Conservation (phyloP, 2,329 filamentous ascomycete genomes). For the Cladosporium sp. region DNA sequence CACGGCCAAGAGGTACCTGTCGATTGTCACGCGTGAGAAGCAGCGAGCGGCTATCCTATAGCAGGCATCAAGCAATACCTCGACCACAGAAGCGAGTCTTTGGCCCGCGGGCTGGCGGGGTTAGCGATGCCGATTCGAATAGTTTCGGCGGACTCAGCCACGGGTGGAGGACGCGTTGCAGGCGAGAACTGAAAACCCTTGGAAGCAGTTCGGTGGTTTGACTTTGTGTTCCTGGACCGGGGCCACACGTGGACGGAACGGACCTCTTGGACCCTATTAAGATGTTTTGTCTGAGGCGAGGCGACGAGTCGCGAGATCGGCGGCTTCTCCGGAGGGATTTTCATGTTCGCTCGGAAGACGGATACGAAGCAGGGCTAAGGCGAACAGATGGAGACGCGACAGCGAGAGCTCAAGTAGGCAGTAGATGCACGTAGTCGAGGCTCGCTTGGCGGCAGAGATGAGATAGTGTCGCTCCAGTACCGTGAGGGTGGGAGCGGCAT, state of each 20-base stretch:
- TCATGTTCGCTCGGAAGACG: conserved; percentile 5
- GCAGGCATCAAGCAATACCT: conserved; percentile 9
- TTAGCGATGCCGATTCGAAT: neutral
- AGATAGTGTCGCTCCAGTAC: conserved; percentile 6
- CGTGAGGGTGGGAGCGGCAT: neutral
- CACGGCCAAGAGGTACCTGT: neutral
- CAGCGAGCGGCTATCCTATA: conserved; percentile 1
- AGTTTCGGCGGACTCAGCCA: conserved; percentile 1
- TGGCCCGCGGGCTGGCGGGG: neutral
- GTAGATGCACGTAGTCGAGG: neutral
- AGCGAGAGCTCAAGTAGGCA: neutral
- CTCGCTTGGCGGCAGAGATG: conserved; percentile 5
- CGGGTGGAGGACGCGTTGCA: neutral
- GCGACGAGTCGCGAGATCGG: conserved; percentile 1
- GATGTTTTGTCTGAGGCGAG: neutral
- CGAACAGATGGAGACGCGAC: neutral
- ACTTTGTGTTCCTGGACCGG: neutral
- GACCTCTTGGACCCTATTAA: conserved; percentile 4
- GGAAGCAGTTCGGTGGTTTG: neutral
- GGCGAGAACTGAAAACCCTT: neutral
- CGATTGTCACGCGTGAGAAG: conserved; percentile 4
- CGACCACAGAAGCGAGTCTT: neutral
- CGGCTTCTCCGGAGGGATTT: neutral
- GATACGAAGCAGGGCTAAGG: conserved; percentile 10
- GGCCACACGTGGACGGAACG: neutral